phyloP scores from a whole-genome alignment of 371 early-diverging fungal species.

The Batkoa obscura region DNA sequence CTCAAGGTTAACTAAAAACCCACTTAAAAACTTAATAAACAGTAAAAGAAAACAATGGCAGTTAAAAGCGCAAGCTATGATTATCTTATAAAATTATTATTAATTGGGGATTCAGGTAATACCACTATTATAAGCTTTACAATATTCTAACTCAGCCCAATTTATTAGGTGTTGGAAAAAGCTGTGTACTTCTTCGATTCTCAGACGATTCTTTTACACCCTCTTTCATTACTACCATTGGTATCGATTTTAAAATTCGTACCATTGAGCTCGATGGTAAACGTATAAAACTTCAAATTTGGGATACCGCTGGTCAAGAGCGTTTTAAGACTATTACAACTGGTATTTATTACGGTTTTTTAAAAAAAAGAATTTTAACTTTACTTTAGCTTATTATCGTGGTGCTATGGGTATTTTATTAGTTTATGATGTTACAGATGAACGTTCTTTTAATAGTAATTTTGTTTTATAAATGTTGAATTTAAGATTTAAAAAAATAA shows the following conservation, averaged over 20 bases:
- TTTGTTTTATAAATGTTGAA: not conserved
- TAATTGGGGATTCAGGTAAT: constrained; percentile 98
- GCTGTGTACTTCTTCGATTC: constrained; percentile 88
- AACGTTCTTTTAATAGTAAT: constrained; percentile 84
- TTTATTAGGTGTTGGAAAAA: constrained; percentile 86
- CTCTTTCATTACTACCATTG: constrained; percentile 95
- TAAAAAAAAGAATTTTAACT: not conserved
- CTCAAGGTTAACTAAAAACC: no score
- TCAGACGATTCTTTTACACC: constrained; percentile 98
- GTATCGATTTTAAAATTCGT: constrained; percentile 99
- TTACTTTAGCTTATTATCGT: constrained; percentile 76
- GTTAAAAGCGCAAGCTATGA: constrained; percentile 36
- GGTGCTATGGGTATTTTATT: constrained; percentile 98
- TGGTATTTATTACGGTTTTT: constrained; percentile 16
- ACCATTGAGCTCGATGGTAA: constrained; percentile 96
- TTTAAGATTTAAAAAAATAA: no score
- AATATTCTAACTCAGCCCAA: not conserved
- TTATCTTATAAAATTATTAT: constrained; percentile 95
- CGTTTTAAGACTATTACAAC: constrained; percentile 99
- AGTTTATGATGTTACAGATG: constrained; percentile 98
- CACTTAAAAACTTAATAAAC: no score
- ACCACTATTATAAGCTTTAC: not conserved
- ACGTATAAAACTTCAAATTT: constrained; percentile 98
- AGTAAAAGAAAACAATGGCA: not conserved
- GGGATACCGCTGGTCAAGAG: constrained; percentile 99